A percentile compares a stretch with the other conserved stretches of the same genome.
Conservation (phyloP, 768 basidiomycete species). For the Vararia minispora region DNA sequence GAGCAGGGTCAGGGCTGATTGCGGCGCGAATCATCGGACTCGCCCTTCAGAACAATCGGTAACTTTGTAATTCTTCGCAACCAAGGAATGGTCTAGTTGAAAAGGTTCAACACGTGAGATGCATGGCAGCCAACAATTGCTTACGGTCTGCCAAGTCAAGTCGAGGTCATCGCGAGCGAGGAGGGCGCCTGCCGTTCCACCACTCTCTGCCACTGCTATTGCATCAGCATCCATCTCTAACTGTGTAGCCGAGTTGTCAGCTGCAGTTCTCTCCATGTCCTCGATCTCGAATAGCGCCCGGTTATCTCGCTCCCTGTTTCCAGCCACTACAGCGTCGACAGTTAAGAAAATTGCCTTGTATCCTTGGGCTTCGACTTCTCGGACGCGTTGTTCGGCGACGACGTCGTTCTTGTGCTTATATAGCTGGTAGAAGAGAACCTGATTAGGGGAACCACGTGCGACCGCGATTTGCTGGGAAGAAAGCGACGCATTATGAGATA, state of each 20-base stretch:
- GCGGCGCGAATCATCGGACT: neutral
- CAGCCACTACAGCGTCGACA: constrained; percentile 77
- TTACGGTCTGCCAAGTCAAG: constrained; percentile 69
- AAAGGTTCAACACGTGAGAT: neutral
- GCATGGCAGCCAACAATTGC: constrained; percentile 4
- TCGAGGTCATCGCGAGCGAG: constrained; percentile 56
- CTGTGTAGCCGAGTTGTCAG: constrained; percentile 16
- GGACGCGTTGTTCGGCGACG: constrained; percentile 57
- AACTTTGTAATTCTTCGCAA: constrained; percentile 55
- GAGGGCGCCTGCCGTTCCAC: constrained; percentile 60
- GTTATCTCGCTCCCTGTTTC: constrained; percentile 71
- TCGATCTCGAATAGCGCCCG: constrained; percentile 46
- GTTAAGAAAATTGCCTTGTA: constrained; percentile 89
- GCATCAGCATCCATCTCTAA: constrained; percentile 16
- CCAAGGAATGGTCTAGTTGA: constrained; percentile 62
- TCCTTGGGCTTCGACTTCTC: constrained; percentile 58
- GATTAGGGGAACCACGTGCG: constrained; percentile 38
- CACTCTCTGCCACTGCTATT: constrained; percentile 25
- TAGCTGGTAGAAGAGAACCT: constrained; percentile 71
- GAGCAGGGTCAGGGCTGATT: neutral
- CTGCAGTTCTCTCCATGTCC: constrained; percentile 35
- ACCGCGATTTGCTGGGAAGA: constrained; percentile 53
- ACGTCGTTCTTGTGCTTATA: constrained; percentile 70
- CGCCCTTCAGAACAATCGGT: constrained; percentile 69
- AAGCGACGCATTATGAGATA: constrained; percentile 67